These are phyloP conservation scores for Scheffersomyces insectosa DNA, from an alignment of 1,139 yeast genomes.

Conservation along the genomic window DNA sequence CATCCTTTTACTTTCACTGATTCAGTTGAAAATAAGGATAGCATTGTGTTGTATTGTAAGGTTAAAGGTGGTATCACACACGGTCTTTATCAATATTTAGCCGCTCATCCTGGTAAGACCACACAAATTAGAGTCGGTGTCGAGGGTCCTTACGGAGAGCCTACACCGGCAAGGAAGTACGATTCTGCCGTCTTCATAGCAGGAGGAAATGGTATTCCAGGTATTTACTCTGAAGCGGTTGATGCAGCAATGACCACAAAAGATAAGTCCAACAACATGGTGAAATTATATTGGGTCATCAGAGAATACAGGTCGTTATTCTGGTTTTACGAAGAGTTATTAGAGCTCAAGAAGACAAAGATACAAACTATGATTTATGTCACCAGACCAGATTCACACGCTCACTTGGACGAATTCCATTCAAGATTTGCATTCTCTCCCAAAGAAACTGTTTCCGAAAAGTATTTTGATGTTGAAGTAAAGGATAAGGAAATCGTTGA, in stretches of 20 bases:
- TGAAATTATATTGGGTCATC: conserved; percentile 54
- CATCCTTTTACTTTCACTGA: conserved; percentile 39
- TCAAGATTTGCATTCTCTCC: conserved; percentile 4
- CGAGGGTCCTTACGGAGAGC: conserved; percentile 51
- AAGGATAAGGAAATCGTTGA: conserved; percentile 8
- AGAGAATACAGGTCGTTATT: conserved; percentile 42
- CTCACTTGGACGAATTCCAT: conserved; percentile 21
- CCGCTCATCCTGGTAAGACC: conserved; percentile 22
- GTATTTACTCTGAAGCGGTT: conserved; percentile 40
- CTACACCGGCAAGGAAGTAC: conserved; percentile 33
- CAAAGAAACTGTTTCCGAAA: not conserved
- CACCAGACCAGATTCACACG: conserved; percentile 35
- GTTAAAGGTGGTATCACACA: conserved; percentile 41
- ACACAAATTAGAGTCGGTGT: conserved; percentile 34
- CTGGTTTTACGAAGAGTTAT: conserved; percentile 55
- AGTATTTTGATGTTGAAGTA: no score
- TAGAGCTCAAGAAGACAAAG: conserved; percentile 27
- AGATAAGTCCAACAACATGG: conserved; percentile 17
- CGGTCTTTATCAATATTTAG: conserved; percentile 24
- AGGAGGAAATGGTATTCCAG: conserved; percentile 53
- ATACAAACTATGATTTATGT: conserved; percentile 42
- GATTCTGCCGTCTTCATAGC: conserved; percentile 41
- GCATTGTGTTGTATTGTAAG: conserved; percentile 31
- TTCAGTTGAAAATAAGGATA: conserved; percentile 15
- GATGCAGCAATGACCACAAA: conserved; percentile 19